Conservation (phyloP, 345 rosid species). For the Rubroshorea leprosula region DNA sequence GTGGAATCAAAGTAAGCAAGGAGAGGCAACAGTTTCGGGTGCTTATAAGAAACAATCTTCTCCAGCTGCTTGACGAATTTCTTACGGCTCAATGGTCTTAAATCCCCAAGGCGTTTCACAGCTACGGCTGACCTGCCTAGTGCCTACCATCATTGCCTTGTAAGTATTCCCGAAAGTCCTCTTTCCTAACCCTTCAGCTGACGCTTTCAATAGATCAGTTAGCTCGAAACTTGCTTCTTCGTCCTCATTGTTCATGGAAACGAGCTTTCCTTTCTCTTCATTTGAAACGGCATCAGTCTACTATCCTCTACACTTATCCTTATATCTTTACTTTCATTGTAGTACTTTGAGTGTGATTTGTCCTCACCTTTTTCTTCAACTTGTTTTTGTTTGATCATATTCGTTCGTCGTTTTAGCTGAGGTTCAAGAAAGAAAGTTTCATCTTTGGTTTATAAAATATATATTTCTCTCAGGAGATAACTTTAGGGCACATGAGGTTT, state of each 20-base stretch:
- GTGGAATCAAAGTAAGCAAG: conserved; percentile 64
- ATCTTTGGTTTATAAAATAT: no score
- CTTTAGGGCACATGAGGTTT: no score
- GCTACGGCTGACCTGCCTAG: conserved; percentile 28
- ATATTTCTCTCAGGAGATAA: no score
- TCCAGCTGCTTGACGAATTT: conserved; percentile 36
- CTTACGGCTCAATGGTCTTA: conserved; percentile 38
- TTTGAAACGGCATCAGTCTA: not conserved
- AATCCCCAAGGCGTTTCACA: conserved; percentile 37
- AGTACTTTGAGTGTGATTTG: not conserved
- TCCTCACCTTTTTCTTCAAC: not conserved
- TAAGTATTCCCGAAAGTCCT: conserved; percentile 46
- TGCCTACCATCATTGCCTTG: conserved; percentile 34
- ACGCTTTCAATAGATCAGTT: conserved; percentile 42
- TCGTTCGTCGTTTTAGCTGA: no score
- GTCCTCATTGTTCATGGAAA: conserved; percentile 23
- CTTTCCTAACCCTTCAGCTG: conserved; percentile 46
- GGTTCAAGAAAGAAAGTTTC: no score
- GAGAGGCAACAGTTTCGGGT: conserved; percentile 50
- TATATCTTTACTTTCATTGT: conserved; percentile 2
- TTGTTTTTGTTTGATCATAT: conserved; percentile 8
- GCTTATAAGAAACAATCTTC: conserved; percentile 27
- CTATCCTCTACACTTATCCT: not conserved
- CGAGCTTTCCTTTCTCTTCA: conserved; percentile 26
- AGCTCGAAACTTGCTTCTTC: conserved; percentile 22